Conservation (phyloP, 495 filamentous ascomycete species). For the Tuber microsphaerosporum region DNA sequence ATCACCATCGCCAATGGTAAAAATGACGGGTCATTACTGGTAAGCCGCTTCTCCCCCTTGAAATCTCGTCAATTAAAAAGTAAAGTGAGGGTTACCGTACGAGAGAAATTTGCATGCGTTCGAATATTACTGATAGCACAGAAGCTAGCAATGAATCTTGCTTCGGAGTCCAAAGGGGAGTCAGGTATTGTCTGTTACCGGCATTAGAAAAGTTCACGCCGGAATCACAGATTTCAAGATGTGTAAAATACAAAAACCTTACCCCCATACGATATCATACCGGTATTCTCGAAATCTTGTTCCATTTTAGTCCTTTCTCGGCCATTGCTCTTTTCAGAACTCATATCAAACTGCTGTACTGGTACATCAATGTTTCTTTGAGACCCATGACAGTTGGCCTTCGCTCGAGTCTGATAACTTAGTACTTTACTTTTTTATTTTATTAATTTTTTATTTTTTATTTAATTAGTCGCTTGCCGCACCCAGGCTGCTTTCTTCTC, state of each 20-base stretch:
- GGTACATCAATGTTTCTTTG: not conserved
- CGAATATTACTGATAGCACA: not conserved
- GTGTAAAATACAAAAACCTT: not conserved
- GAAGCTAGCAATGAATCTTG: not conserved
- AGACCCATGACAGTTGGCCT: not conserved
- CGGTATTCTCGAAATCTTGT: not conserved
- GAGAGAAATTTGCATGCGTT: not conserved
- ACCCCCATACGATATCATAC: not conserved
- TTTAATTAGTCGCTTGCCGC: not conserved
- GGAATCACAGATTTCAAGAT: not conserved
- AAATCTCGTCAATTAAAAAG: slow-evolving; percentile 27
- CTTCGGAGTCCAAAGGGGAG: not conserved
- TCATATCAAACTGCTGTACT: not conserved
- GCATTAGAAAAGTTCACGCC: not conserved
- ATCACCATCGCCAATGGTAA: not conserved
- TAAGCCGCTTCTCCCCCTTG: slow-evolving; percentile 31
- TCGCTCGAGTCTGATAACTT: slow-evolving; percentile 25
- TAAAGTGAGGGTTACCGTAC: slow-evolving; percentile 20
- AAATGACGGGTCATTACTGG: slow-evolving; percentile 36
- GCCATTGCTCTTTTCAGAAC: not conserved
- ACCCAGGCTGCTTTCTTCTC: not conserved
- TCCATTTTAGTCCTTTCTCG: not conserved
- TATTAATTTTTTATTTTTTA: not conserved
- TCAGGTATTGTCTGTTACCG: not conserved
- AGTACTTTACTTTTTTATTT: slow-evolving; percentile 7